Percentiles rank a stretch among this genome's conserved stretches.
These are phyloP conservation scores for Ceratonia siliqua DNA, from an alignment of 306 rosid genomes.

Conservation along the genomic window DNA sequence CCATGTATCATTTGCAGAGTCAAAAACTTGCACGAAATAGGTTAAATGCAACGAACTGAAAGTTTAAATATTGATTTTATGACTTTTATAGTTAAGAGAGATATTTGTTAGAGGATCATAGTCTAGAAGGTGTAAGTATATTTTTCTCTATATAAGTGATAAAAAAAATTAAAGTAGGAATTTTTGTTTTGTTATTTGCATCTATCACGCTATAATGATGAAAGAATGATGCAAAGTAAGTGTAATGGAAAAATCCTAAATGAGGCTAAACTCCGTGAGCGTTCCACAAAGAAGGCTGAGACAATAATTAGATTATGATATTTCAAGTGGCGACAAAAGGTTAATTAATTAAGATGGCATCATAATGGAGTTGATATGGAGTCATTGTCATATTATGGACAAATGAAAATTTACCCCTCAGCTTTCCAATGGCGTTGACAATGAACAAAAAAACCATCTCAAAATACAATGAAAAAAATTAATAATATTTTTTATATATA, in stretches of 20 bases:
- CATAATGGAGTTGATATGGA: neutral
- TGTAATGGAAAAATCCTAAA: neutral
- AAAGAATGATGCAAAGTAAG: constrained; percentile 8
- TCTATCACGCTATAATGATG: neutral
- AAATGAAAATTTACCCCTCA: neutral
- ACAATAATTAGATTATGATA: neutral
- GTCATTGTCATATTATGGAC: constrained; percentile 10
- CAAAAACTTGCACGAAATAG: too few species aligned
- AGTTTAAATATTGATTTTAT: too few species aligned
- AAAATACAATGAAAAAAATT: too few species aligned
- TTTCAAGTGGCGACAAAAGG: neutral
- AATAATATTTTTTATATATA: too few species aligned
- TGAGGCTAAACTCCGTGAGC: neutral
- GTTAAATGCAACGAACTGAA: too few species aligned
- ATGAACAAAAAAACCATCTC: neutral
- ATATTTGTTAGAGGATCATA: too few species aligned
- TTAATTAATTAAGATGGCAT: neutral
- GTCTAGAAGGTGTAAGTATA: too few species aligned
- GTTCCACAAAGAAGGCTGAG: neutral
- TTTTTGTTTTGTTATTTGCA: too few species aligned
- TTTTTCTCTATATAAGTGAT: too few species aligned
- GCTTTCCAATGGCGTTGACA: neutral
- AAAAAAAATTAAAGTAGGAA: too few species aligned
- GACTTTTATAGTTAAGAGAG: too few species aligned
- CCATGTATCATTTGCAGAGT: too few species aligned